These are phyloP conservation scores for Phoma sp. DNA, from an alignment of 2,329 filamentous ascomycete genomes.

Conservation along the genomic window DNA sequence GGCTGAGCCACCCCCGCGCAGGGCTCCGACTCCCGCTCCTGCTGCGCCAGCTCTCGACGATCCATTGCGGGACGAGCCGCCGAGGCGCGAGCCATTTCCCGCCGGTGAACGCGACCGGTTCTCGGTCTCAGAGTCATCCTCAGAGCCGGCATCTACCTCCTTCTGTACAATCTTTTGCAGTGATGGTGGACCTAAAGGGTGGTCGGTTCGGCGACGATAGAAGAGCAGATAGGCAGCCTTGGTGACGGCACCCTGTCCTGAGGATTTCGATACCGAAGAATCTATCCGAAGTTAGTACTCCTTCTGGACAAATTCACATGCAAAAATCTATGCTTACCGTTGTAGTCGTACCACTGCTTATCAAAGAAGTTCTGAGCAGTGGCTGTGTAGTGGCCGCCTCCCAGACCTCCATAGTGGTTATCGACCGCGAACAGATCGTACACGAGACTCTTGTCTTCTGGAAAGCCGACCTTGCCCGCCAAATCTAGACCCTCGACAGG, in stretches of 20 bases:
- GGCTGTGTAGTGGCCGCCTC: slow-evolving; percentile 95
- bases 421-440: slow-evolving; percentile 97
- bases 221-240: slow-evolving; percentile 89
- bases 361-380: slow-evolving; percentile 92
- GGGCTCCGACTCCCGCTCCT: slow-evolving; percentile 65
- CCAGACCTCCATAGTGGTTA: slow-evolving; percentile 91
- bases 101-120: slow-evolving; percentile 55
- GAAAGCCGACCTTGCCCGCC: slow-evolving; percentile 76
- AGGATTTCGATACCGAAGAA: slow-evolving; percentile 70
- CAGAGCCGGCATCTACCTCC: slow-evolving; percentile 52
- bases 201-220: slow-evolving; percentile 83
- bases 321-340: slow-evolving; percentile 65
- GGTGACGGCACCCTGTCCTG: slow-evolving; percentile 69
- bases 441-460: slow-evolving; percentile 79
- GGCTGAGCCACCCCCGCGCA: slow-evolving; percentile 45
- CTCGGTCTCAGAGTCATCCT: slow-evolving; percentile 51
- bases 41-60: slow-evolving; percentile 88
- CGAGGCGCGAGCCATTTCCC: slow-evolving; percentile 90
- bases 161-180: slow-evolving; percentile 74
- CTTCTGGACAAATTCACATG: background rate
- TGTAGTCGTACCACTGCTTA: slow-evolving; percentile 92
- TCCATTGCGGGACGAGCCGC: slow-evolving; percentile 85
- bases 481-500: slow-evolving; percentile 88
- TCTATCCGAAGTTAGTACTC: slow-evolving; percentile 65
- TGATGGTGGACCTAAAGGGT: slow-evolving; percentile 78